Percentiles rank a stretch among this genome's conserved stretches.
Conservation (phyloP, 352 stramenopile species). For the Pythium oligandrum region DNA sequence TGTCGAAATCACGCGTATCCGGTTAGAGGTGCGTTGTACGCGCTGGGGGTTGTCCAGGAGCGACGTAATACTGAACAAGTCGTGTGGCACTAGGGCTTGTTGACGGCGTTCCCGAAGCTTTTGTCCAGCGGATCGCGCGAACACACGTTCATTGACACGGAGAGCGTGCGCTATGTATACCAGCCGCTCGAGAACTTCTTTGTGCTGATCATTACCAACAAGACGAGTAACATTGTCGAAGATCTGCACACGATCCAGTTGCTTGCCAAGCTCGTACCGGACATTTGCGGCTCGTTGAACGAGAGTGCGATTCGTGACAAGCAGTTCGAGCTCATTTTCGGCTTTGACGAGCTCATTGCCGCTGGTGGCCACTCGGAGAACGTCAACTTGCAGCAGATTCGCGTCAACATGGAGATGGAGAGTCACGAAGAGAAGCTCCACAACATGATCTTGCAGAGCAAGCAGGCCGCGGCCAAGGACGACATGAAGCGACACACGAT, state of each 20-base stretch:
- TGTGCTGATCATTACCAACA: constrained; percentile 98
- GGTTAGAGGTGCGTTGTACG: constrained; percentile 83
- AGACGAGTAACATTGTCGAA: constrained; percentile 99
- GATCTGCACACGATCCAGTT: constrained; percentile 98
- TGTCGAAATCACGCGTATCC: constrained; percentile 98
- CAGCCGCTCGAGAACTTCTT: constrained; percentile 98
- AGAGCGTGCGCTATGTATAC: constrained; percentile 98
- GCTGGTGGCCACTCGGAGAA: constrained; percentile 97
- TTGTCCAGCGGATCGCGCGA: constrained; percentile 91
- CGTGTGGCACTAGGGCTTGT: constrained; percentile 58
- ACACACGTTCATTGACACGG: constrained; percentile 99
- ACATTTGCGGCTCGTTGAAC: constrained; percentile 91
- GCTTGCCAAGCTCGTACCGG: constrained; percentile 96
- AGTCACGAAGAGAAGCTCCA: constrained; percentile 98
- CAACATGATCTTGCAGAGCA: constrained; percentile 97
- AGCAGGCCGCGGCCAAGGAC: constrained; percentile 86
- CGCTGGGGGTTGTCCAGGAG: not conserved
- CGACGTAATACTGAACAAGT: constrained; percentile 9
- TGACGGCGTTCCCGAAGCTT: constrained; percentile 99
- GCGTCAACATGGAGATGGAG: constrained; percentile 99
- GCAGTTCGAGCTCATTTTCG: constrained; percentile 98
- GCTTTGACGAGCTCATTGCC: constrained; percentile 98
- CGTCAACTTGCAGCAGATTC: constrained; percentile 91
- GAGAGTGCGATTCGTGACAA: constrained; percentile 95
- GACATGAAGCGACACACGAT: constrained; percentile 88